These are phyloP conservation scores for Ichthyophthirius multifiliis DNA, from an alignment of 169 alveolate genomes.

Conservation along the genomic window DNA sequence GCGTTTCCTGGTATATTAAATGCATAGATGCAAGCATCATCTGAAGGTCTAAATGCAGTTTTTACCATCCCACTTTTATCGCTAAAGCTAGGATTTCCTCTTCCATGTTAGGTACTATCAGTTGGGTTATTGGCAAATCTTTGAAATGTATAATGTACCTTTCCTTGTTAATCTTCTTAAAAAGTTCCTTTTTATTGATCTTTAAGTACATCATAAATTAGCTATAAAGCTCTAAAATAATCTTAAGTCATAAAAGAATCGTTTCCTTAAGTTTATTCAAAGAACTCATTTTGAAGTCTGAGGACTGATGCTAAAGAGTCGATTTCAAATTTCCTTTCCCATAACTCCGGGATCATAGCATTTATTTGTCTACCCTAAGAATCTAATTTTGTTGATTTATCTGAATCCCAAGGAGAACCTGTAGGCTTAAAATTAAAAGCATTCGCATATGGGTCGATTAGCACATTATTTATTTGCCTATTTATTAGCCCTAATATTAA, in stretches of 20 bases:
- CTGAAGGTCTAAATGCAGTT: constrained; percentile 62
- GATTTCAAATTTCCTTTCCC: constrained; percentile 68
- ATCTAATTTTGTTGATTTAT: constrained; percentile 51
- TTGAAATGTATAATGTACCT: constrained; percentile 58
- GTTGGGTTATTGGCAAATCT: constrained; percentile 49
- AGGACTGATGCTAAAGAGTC: constrained; percentile 61
- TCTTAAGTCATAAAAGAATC: constrained; percentile 25
- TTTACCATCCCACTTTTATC: constrained; percentile 52
- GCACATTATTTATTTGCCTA: constrained; percentile 41
- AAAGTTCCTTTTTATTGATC: constrained; percentile 41
- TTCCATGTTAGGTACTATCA: constrained; percentile 58
- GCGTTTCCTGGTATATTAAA: constrained; percentile 69
- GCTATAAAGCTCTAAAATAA: constrained; percentile 20
- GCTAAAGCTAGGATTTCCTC: constrained; percentile 40
- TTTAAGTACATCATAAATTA: constrained; percentile 4
- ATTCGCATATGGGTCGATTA: constrained; percentile 67
- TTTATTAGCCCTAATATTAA: constrained; percentile 54
- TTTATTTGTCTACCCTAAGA: constrained; percentile 36
- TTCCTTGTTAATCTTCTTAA: constrained; percentile 40
- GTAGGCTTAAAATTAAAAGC: constrained; percentile 52
- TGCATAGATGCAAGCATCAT: constrained; percentile 53
- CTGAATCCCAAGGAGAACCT: constrained; percentile 51
- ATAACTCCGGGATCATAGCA: constrained; percentile 52
- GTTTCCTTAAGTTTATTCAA: constrained; percentile 36
- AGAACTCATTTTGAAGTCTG: constrained; percentile 34